phyloP scores from a whole-genome alignment of 202 grass and related monocot genomes.

The Setaria italica region DNA sequence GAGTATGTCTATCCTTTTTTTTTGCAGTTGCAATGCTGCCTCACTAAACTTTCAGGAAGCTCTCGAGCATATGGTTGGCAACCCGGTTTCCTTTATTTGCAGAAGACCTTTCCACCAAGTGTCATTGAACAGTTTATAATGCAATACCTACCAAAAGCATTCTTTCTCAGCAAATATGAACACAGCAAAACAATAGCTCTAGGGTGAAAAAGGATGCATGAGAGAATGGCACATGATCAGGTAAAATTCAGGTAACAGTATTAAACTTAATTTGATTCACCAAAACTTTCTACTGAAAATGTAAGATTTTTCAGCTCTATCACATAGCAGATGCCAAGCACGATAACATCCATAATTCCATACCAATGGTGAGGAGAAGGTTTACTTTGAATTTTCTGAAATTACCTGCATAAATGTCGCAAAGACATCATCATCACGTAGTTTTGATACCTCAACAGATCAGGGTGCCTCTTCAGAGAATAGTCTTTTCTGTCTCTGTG shows the following conservation, averaged over 20 bases:
- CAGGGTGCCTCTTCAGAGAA: constrained; percentile 72
- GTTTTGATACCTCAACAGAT: constrained; percentile 86
- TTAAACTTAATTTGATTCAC: not conserved
- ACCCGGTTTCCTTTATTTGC: constrained; percentile 53
- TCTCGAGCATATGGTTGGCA: constrained; percentile 66
- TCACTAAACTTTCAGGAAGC: constrained; percentile 39
- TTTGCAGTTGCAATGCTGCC: constrained; percentile 28
- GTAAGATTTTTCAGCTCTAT: not conserved
- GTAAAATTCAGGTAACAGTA: not conserved
- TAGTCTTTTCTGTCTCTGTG: constrained; percentile 71
- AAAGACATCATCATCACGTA: constrained; percentile 84
- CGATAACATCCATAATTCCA: not conserved
- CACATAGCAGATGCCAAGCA: constrained; percentile 30
- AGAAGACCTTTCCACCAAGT: constrained; percentile 68
- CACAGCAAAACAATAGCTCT: not conserved
- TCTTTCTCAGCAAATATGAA: constrained; percentile 42
- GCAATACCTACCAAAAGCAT: constrained; percentile 63
- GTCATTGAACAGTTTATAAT: constrained; percentile 96
- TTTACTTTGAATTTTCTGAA: constrained; percentile 9
- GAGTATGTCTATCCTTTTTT: constrained; percentile 1
- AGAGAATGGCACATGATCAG: not conserved
- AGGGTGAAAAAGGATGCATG: constrained; percentile 12
- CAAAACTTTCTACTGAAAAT: constrained; percentile 10
- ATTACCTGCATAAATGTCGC: constrained; percentile 91
- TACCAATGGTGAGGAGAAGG: constrained; percentile 3